Evolutionary conservation across 371 early-diverging fungal genomes (phyloP).

Genomic region (Lichtheimia hyalospora): DNA sequence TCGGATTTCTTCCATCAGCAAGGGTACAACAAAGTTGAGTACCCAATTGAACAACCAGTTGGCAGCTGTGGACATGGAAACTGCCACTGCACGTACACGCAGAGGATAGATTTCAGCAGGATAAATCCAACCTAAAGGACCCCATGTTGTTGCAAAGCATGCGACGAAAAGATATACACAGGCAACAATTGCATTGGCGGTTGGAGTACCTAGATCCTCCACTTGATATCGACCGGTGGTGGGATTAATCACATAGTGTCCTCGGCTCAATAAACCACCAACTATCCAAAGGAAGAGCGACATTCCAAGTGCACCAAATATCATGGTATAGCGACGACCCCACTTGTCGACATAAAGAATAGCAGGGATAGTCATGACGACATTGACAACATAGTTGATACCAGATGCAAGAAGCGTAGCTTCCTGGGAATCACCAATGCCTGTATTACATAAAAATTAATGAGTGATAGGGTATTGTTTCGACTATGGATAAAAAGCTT

Average conservation of each 20-base stretch:
- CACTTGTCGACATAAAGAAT: slow-evolving; percentile 68
- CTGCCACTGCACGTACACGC: slow-evolving; percentile 73
- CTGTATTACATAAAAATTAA: too few relatives aligned
- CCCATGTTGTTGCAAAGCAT: slow-evolving; percentile 83
- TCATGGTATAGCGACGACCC: slow-evolving; percentile 58
- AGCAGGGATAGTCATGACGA: slow-evolving; percentile 70
- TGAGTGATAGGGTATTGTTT: too few relatives aligned
- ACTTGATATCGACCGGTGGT: slow-evolving; percentile 25
- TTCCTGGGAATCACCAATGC: slow-evolving; percentile 35
- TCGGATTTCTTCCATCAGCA: slow-evolving; percentile 55
- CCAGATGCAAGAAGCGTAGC: slow-evolving; percentile 60
- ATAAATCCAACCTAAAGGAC: slow-evolving; percentile 90
- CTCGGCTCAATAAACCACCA: slow-evolving; percentile 36
- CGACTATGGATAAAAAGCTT: too few relatives aligned
- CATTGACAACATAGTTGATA: slow-evolving; percentile 64
- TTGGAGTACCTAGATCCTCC: background rate
- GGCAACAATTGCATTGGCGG: slow-evolving; percentile 47
- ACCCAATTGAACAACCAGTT: slow-evolving; percentile 85
- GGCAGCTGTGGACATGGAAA: slow-evolving; percentile 78
- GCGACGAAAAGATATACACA: slow-evolving; percentile 71
- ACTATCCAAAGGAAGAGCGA: slow-evolving; percentile 29
- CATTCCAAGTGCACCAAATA: slow-evolving; percentile 42
- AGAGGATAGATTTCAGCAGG: slow-evolving; percentile 85
- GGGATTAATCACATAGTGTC: slow-evolving; percentile 18
- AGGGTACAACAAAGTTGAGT: slow-evolving; percentile 60